Percentiles rank a stretch among this genome's conserved stretches.
Conservation (phyloP, 306 rosid species). For the Cyamopsis tetragonoloba region DNA sequence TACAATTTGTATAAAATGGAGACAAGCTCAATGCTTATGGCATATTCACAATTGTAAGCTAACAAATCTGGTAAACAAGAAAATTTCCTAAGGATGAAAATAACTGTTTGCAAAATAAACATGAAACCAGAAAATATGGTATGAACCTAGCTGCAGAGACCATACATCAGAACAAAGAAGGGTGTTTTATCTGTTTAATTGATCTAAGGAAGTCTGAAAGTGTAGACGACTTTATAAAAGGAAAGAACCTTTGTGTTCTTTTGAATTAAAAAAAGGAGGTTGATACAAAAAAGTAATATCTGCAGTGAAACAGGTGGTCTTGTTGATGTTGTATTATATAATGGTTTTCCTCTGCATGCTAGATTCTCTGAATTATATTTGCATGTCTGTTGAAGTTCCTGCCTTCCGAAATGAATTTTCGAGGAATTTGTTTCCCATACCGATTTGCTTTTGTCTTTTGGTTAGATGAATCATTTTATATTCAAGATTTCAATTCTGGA, state of each 20-base stretch:
- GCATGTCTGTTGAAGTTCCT: neutral
- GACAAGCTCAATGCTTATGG: neutral
- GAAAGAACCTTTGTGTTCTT: neutral
- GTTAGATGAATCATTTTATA: conserved; percentile 20
- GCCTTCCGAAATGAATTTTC: neutral
- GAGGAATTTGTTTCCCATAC: no score
- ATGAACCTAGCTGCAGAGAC: neutral
- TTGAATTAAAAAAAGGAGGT: neutral
- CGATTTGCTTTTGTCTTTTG: neutral
- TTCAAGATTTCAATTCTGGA: conserved; percentile 49
- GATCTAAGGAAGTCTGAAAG: conserved; percentile 1
- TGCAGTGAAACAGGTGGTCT: neutral
- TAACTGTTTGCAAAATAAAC: neutral
- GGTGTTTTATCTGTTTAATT: neutral
- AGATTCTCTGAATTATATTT: neutral
- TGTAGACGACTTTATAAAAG: no score
- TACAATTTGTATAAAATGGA: conserved; percentile 1
- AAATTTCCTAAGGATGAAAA: neutral
- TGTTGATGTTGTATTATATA: neutral
- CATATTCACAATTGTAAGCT: neutral
- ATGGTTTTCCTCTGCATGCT: neutral
- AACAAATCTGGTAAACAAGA: neutral
- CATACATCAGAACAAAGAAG: neutral
- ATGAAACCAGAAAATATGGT: neutral
- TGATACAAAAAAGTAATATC: conserved; percentile 1